Evolutionary conservation across 768 basidiomycete genomes (phyloP), one percentile per base, ranked within the genome.

Genomic region (Mrakia frigida): DNA sequence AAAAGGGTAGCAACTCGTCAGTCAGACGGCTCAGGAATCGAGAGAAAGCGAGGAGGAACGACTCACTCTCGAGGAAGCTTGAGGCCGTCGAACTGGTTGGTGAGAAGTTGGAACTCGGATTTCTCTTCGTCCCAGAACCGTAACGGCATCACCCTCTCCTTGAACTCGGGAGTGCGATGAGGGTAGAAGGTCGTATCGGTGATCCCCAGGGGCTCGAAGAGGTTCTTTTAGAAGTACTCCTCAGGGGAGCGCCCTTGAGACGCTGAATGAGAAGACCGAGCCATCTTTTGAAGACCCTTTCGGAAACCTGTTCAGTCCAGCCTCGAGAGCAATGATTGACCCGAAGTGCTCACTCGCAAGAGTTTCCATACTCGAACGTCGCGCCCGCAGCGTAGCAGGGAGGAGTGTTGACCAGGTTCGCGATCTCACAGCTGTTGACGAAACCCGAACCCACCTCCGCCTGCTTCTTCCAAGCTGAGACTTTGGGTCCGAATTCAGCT

Each of bases 201-300:
- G 78, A 82, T 79, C 13, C 80, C 82, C 70, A 81, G 79, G 2
- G 83, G 84, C 65, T 70, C 68, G 77, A 83, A 83, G 74, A 84
- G 78, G 72, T 83, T 50, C 59, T 81, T 59, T 71, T 81, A 78
- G 67, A 83, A 78, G 77, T 81, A 83, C 0, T 80, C 79, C 41
- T 81, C 82, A 83, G 79, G 2, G 77, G 61, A 21, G 80, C 35
- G 0, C 81, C 81, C 18, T 79, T 79, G 6, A 81, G 77, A 9
- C 80, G 74, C 65, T 82, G 79, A 61, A 74, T 35, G 60, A 59
- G 46, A n/a, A 53, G 41, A 2, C 50, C 43, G 46, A 77, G 59
- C 60, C 78, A 78, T 81, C 81, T 61, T n/a, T n/a, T n/a, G n/a
- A 79, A 76, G 25, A 72, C 69, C 65, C 80, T 79, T 9, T 79